phyloP scores from a whole-genome alignment of 306 rosid genomes.

The Rubus parviflorus region DNA sequence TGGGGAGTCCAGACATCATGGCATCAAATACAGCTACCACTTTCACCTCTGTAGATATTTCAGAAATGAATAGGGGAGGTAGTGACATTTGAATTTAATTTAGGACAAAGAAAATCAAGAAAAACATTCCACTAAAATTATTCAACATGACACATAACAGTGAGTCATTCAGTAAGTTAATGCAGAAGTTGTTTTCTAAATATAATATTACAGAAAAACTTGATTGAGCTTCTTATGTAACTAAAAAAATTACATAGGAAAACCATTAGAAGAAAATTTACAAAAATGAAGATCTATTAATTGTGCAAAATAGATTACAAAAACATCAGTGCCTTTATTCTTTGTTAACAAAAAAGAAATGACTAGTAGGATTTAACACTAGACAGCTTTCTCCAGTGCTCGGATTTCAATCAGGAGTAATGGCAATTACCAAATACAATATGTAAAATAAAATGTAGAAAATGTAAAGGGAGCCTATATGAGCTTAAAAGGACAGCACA shows the following conservation, averaged over 20 bases:
- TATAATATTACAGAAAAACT: not conserved
- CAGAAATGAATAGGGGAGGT: conserved; percentile 17
- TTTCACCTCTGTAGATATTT: conserved; percentile 68
- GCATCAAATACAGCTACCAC: conserved; percentile 93
- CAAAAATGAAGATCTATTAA: not conserved
- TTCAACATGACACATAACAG: not conserved
- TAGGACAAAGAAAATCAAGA: conserved; percentile 5
- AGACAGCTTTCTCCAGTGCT: not conserved
- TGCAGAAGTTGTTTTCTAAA: not conserved
- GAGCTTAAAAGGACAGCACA: not conserved
- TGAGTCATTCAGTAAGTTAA: not conserved
- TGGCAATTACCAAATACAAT: not conserved
- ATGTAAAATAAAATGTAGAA: not conserved
- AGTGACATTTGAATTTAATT: not conserved
- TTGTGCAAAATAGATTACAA: not conserved
- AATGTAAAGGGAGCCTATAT: not conserved
- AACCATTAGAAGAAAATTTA: not conserved
- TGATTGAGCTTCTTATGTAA: not conserved
- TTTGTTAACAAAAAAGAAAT: not conserved
- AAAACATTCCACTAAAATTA: conserved; percentile 1
- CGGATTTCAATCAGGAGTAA: not conserved
- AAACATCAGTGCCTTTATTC: not conserved
- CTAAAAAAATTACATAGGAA: too few species aligned
- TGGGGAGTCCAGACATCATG: conserved; percentile 87
- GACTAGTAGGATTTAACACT: not conserved